These are phyloP conservation scores for Kodamaea suecica DNA, from an alignment of 1,139 yeast genomes.

Conservation along the genomic window DNA sequence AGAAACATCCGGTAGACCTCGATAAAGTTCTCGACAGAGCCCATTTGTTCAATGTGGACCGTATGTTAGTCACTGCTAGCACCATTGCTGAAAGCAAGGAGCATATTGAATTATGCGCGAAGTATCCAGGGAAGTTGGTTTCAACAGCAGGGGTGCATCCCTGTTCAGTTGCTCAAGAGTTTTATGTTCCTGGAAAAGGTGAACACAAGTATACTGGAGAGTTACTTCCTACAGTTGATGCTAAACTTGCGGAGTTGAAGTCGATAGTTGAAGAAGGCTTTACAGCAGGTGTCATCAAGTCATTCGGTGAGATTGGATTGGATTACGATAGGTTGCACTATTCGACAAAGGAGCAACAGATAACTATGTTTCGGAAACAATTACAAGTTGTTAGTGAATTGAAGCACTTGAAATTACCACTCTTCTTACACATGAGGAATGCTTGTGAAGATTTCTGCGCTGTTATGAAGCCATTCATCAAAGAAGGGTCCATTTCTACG, in stretches of 20 bases:
- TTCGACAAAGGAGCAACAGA: slow-evolving; percentile 66
- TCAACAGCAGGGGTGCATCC: slow-evolving; percentile 96
- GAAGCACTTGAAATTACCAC: slow-evolving; percentile 55
- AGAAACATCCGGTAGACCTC: slow-evolving; percentile 64
- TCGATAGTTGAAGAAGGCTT: slow-evolving; percentile 50
- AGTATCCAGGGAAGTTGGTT: slow-evolving; percentile 36
- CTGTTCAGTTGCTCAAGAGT: slow-evolving; percentile 69
- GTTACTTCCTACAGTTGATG: slow-evolving; percentile 23
- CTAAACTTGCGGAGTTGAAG: slow-evolving; percentile 48
- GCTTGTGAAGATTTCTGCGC: slow-evolving; percentile 78
- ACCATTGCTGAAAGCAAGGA: slow-evolving; percentile 60
- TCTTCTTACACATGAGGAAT: slow-evolving; percentile 85
- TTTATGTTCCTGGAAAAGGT: slow-evolving; percentile 21
- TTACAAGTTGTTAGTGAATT: slow-evolving; percentile 56
- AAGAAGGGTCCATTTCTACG: slow-evolving; percentile 35
- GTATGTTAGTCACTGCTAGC: slow-evolving; percentile 81
- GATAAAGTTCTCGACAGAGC: slow-evolving; percentile 67
- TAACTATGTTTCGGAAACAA: slow-evolving; percentile 65
- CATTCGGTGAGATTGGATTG: slow-evolving; percentile 90
- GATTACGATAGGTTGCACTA: slow-evolving; percentile 88
- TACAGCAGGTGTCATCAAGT: slow-evolving; percentile 51
- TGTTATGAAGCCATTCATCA: slow-evolving; percentile 56
- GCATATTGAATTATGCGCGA: slow-evolving; percentile 35
- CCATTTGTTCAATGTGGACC: slow-evolving; percentile 56
- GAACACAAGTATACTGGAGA: slow-evolving; percentile 20